A percentile compares a stretch with the other conserved stretches of the same genome.
These are phyloP conservation scores for Curvularia verruculosa DNA, from an alignment of 2,329 filamentous ascomycete genomes.

Conservation along the genomic window DNA sequence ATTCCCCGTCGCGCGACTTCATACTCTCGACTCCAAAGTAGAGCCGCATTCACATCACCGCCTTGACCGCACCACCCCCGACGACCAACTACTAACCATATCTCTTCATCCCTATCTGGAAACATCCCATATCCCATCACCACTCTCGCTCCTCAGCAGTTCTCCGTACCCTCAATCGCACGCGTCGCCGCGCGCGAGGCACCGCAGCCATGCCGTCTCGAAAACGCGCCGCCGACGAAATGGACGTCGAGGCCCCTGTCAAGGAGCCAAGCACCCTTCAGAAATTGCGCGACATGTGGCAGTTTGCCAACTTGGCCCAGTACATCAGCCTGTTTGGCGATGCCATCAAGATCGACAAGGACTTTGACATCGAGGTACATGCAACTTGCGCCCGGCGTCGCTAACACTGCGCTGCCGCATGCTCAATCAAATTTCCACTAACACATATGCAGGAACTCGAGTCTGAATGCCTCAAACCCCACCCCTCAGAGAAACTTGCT, in stretches of 20 bases:
- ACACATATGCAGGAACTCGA: conserved; percentile 74
- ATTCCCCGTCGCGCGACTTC: conserved; percentile 16
- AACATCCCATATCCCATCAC: neutral
- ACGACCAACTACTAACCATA: conserved; percentile 1
- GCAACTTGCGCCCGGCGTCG: conserved; percentile 27
- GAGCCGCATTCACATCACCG: conserved; percentile 17
- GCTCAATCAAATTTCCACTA: conserved; percentile 31
- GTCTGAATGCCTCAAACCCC: conserved; percentile 80
- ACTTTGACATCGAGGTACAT: conserved; percentile 84
- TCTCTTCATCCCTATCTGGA: conserved; percentile 3
- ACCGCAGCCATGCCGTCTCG: conserved; percentile 44
- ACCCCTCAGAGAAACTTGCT: conserved; percentile 72
- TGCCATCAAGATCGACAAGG: conserved; percentile 86
- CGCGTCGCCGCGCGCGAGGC: conserved; percentile 44
- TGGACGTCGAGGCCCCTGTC: conserved; percentile 57
- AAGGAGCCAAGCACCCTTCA: conserved; percentile 58
- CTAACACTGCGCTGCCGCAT: conserved; percentile 20
- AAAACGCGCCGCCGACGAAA: conserved; percentile 57
- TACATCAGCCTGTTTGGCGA: conserved; percentile 92
- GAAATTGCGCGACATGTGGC: conserved; percentile 87
- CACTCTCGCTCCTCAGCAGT: neutral
- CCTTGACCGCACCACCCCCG: conserved; percentile 7
- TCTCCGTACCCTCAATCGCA: conserved; percentile 16
- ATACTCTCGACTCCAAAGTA: conserved; percentile 6
- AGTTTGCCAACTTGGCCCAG: conserved; percentile 92